Evolutionary conservation across 129 eudicot genomes (phyloP).

Genomic region (Mikania micrantha): DNA sequence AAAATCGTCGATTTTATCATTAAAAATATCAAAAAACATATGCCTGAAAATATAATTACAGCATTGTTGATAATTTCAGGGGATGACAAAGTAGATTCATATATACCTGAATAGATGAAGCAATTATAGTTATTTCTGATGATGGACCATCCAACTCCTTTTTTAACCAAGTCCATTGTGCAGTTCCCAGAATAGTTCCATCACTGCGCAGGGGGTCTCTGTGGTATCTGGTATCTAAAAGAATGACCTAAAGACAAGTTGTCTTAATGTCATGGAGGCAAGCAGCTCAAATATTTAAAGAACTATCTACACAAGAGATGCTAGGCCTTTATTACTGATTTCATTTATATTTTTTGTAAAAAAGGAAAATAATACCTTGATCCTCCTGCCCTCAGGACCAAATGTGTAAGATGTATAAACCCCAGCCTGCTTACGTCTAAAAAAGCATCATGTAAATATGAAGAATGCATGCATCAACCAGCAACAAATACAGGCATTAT

Average conservation of each 20-base stretch:
- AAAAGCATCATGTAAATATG: no score
- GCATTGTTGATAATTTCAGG: neutral
- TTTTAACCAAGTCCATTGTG: slow-evolving; percentile 60
- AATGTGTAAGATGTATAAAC: slow-evolving; percentile 70
- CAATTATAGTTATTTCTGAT: slow-evolving; percentile 56
- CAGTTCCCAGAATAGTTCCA: slow-evolving; percentile 53
- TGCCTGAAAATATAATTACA: no score
- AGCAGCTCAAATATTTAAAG: no score
- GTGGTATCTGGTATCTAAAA: slow-evolving; percentile 69
- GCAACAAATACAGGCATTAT: no score
- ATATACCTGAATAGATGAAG: slow-evolving; percentile 68
- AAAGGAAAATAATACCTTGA: slow-evolving; percentile 51
- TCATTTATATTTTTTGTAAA: no score
- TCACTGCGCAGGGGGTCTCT: slow-evolving; percentile 61
- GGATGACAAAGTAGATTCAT: no score
- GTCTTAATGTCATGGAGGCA: no score
- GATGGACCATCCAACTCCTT: slow-evolving; percentile 40
- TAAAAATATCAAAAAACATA: no score
- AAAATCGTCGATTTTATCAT: no score
- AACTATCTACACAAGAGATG: no score
- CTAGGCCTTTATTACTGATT: no score
- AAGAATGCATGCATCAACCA: no score
- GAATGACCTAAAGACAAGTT: slow-evolving; percentile 75
- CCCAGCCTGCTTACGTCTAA: slow-evolving; percentile 73
- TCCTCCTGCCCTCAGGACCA: slow-evolving; percentile 51